Base-by-base conservation (phyloP, 495 filamentous ascomycete genomes). In the Annulohypoxylon stygium region DNA sequence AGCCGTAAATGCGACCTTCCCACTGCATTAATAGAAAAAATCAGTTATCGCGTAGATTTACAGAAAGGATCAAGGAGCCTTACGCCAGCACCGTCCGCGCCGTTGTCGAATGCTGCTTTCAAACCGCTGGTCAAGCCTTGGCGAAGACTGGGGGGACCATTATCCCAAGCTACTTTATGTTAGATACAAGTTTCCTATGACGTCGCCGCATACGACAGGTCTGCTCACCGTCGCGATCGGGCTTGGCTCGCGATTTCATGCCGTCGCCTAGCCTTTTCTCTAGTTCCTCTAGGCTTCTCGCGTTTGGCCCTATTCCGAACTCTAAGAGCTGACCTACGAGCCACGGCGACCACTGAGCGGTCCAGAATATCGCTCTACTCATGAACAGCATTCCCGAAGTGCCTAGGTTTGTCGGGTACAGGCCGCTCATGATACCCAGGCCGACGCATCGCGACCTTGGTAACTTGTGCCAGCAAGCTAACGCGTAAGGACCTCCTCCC, bases 401-500 rank as follows among this genome's bases (percentile, higher is more conserved):
- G 6, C 70, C 70, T 12, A 73, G 50, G 0, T 47, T 36, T 4
- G 47, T 34, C 1, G 70, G 70, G 14, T 41, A 67, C 58, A 68
- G 8, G 20, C 82, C 83, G 5, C 77, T 77, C 3, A 85, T 12
- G 7, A 86, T 72, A 3, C 78, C 81, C 0, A 79, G 76, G 1
- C 67, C 78, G 5, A 76, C 65, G 9, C 83, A 53, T 45, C 75
- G 78, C 2, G 76, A 67, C 4, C 60, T 60, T n/a, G 83, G 77
- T 0, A 86, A 23, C 16, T 11, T 8, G 18, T 70, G 41, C 53
- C 25, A 58, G 61, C 84, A 87, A 0, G 85, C 86, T 12, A 86
- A 63, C 3, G 80, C 83, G 65, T 83, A 87, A 1, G 85, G 85
- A 1, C 77, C 80, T 1, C 86, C 86, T 1, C 85, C 85, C 0